These are phyloP conservation scores for Polyplosphaeria fusca DNA, from an alignment of 495 filamentous ascomycete genomes.

Conservation along the genomic window DNA sequence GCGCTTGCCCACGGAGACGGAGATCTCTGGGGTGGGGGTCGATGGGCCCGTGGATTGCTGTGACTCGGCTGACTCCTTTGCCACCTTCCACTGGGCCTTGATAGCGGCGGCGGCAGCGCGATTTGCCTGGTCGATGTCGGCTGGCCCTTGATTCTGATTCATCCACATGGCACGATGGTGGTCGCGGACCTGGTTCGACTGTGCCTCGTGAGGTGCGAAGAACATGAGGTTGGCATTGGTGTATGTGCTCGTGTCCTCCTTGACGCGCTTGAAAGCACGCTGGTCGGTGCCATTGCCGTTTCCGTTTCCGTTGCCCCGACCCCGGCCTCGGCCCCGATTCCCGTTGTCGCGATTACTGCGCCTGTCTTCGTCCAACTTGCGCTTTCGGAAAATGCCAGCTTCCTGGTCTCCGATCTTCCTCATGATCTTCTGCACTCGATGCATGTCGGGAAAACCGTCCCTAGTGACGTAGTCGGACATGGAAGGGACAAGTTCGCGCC, in stretches of 20 bases:
- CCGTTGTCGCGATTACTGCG: slow-evolving; percentile 73
- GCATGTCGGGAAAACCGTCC: slow-evolving; percentile 86
- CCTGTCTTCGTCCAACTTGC: slow-evolving; percentile 77
- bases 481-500: slow-evolving; percentile 82
- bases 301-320: background rate
- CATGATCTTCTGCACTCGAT: slow-evolving; percentile 82
- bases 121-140: slow-evolving; percentile 70
- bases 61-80: slow-evolving; percentile 1
- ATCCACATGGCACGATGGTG: slow-evolving; percentile 86
- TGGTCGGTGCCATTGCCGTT: background rate
- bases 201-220: slow-evolving; percentile 58
- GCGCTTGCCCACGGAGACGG: slow-evolving; percentile 57
- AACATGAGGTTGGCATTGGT: slow-evolving; percentile 47
- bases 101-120: slow-evolving; percentile 89
- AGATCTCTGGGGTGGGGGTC: slow-evolving; percentile 36
- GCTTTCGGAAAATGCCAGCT: slow-evolving; percentile 84
- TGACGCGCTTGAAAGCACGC: slow-evolving; percentile 19
- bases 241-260: slow-evolving; percentile 28
- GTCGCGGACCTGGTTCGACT: slow-evolving; percentile 58
- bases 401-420: slow-evolving; percentile 90
- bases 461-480: slow-evolving; percentile 97
- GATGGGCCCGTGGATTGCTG: background rate
- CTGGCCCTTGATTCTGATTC: slow-evolving; percentile 58
- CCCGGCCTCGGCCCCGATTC: slow-evolving; percentile 65
- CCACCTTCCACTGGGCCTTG: slow-evolving; percentile 73